Base-by-base conservation (phyloP, 2,329 filamentous ascomycete genomes). In the Fusarium lateritium region DNA sequence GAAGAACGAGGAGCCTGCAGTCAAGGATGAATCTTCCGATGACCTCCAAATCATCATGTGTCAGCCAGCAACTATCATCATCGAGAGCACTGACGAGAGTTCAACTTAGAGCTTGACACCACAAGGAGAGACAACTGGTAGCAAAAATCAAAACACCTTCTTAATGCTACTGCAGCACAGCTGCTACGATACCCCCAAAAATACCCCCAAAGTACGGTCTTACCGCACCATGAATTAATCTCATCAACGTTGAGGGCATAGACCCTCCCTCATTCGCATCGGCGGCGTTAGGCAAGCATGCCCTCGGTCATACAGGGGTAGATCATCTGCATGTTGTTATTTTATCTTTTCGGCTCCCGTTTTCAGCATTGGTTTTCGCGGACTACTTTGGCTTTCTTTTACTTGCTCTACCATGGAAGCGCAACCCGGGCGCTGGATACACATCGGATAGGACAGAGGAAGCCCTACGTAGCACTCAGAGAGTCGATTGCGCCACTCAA, bases 181-280 rank as follows among this genome's bases (percentile, higher is more conserved):
- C 68, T 73, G 65, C 60, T 56, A 71, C 49, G 67, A 74, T 74
- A 74, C 67, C 71, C 65, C 65, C 47, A 66, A 38, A 40, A 49
- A 67, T 67, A 55, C 49, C 63, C 33, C 46, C 33, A 34, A 50
- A 51, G 49, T 22, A 51, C 42, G 36, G 40, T 21, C 57, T 34
- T 44, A 54, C 26, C 19, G 38, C 39, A 44, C 38, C 43, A 61
- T 58, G 63, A 28, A 33, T 47, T 57, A 49, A 54, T 65, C 56
- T 33, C 42, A 54, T 38, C 31, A 33, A 50, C 21, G 26, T 39
- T 31, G 64, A 63, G 55, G 67, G 54, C 40, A 52, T 28, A 42
- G 11, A 31, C 47, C 47, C 62, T 40, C 39, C 19, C 26, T 52
- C 51, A 61, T 54, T 69, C 54, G 69, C 69, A 71, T 71, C 53